These are phyloP conservation scores for Saitozyma sp. DNA, from an alignment of 768 basidiomycete genomes.

Conservation along the genomic window DNA sequence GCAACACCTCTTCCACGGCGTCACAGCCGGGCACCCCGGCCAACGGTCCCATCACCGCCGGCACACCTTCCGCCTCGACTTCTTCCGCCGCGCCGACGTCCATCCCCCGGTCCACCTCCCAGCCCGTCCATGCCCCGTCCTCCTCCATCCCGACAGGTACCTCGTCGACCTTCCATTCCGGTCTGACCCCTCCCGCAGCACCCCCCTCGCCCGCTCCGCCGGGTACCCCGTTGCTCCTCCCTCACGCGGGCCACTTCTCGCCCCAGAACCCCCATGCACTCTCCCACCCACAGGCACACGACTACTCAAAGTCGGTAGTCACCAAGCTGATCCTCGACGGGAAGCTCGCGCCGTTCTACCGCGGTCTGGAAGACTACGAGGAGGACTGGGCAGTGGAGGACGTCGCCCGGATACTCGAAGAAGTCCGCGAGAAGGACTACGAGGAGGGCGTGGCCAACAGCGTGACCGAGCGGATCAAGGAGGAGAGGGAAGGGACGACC, in stretches of 20 bases:
- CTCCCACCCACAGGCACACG: constrained; percentile 55
- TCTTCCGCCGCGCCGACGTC: constrained; percentile 4
- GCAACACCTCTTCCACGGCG: constrained; percentile 22
- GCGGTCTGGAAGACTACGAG: constrained; percentile 90
- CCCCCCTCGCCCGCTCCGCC: constrained; percentile 43
- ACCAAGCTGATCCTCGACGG: constrained; percentile 83
- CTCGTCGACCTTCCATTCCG: constrained; percentile 31
- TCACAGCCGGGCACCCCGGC: constrained; percentile 4
- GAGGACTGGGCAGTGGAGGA: constrained; percentile 85
- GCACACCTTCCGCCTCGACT: neutral
- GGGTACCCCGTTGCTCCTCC: constrained; percentile 41
- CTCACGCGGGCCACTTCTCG: constrained; percentile 48
- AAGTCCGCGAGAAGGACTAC: constrained; percentile 43
- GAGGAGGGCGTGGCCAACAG: constrained; percentile 43
- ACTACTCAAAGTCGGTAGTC: constrained; percentile 87
- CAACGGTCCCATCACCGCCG: neutral
- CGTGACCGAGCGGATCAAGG: constrained; percentile 36
- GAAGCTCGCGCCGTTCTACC: constrained; percentile 91
- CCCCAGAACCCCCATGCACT: constrained; percentile 49
- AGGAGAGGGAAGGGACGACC: constrained; percentile 17
- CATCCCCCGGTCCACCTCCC: constrained; percentile 7
- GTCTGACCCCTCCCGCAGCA: constrained; percentile 32
- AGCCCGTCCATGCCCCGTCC: constrained; percentile 2
- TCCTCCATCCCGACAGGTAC: neutral
- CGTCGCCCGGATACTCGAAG: constrained; percentile 54